These are phyloP conservation scores for Euphorbia tirucalli DNA, from an alignment of 345 rosid genomes.

Conservation along the genomic window DNA sequence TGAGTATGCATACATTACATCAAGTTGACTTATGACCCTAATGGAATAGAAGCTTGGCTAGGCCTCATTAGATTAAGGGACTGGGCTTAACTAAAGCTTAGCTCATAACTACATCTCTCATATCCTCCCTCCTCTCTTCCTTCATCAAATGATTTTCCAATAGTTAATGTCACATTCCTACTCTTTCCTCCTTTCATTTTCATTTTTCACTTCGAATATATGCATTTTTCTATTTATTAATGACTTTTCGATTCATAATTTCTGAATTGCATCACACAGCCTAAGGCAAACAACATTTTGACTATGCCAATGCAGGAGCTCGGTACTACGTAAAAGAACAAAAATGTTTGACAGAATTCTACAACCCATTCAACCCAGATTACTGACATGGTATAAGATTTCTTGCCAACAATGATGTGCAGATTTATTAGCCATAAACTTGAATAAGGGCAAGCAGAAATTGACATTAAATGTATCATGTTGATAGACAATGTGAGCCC, in stretches of 20 bases:
- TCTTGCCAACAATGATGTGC: neutral
- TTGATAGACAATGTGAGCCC: neutral
- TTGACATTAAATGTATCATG: too few relatives aligned
- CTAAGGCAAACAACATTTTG: neutral
- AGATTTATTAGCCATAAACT: neutral
- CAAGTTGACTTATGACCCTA: too few relatives aligned
- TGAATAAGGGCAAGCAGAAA: neutral
- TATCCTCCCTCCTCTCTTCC: neutral
- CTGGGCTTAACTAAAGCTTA: neutral
- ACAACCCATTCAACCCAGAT: neutral
- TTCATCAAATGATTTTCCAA: too few relatives aligned
- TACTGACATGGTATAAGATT: neutral
- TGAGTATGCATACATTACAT: too few relatives aligned
- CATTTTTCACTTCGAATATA: neutral
- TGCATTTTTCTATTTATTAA: too few relatives aligned
- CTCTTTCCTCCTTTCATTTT: neutral
- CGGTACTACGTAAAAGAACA: neutral
- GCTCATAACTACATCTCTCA: neutral
- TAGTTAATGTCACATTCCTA: neutral
- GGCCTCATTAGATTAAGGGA: too few relatives aligned
- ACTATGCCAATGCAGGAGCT: neutral
- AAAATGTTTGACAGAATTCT: neutral
- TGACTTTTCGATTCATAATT: too few relatives aligned
- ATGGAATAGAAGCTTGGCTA: too few relatives aligned
- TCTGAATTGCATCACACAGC: too few relatives aligned